These are phyloP conservation scores for Paramarasmius palmivorus DNA, from an alignment of 1,284 basidiomycete species.

Conservation along the genomic window DNA sequence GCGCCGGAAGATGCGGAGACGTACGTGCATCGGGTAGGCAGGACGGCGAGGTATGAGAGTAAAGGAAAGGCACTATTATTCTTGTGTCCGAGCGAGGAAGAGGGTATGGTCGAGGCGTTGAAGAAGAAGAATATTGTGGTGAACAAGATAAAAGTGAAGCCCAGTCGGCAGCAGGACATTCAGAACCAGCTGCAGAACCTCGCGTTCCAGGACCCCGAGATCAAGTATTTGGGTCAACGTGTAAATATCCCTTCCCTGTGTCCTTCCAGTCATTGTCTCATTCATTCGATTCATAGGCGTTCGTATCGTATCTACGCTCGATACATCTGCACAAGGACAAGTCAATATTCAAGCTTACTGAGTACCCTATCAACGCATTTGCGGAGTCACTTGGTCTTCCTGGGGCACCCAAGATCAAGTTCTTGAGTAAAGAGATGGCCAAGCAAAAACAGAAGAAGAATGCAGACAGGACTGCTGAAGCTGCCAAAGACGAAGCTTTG, in stretches of 20 bases:
- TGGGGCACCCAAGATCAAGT: conserved; percentile 95
- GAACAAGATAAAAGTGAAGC: conserved; percentile 87
- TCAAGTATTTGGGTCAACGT: conserved; percentile 95
- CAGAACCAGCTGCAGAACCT: conserved; percentile 90
- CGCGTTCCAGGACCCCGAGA: conserved; percentile 94
- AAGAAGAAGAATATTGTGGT: conserved; percentile 76
- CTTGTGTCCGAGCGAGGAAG: conserved; percentile 88
- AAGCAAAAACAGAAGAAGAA: conserved; percentile 70
- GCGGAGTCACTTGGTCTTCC: conserved; percentile 92
- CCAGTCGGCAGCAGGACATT: conserved; percentile 87
- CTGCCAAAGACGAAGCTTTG: conserved; percentile 36
- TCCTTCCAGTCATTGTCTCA: conserved; percentile 8
- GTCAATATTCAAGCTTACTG: conserved; percentile 83
- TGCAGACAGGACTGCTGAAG: conserved; percentile 46
- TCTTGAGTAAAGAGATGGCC: conserved; percentile 73
- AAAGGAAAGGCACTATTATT: conserved; percentile 88
- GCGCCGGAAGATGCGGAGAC: conserved; percentile 98
- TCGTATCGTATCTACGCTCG: conserved; percentile 95
- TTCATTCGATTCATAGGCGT: conserved; percentile 61
- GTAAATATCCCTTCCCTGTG: conserved; percentile 49
- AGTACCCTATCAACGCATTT: conserved; percentile 82
- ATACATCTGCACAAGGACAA: conserved; percentile 95
- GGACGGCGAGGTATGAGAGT: conserved; percentile 93
- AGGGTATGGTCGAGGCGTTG: conserved; percentile 80
- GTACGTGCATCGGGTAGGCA: conserved; percentile 96